A percentile compares a stretch with the other conserved stretches of the same genome.
Evolutionary conservation across 2,329 filamentous ascomycete genomes (phyloP).

Genomic region (Stachybotrys chartarum): DNA sequence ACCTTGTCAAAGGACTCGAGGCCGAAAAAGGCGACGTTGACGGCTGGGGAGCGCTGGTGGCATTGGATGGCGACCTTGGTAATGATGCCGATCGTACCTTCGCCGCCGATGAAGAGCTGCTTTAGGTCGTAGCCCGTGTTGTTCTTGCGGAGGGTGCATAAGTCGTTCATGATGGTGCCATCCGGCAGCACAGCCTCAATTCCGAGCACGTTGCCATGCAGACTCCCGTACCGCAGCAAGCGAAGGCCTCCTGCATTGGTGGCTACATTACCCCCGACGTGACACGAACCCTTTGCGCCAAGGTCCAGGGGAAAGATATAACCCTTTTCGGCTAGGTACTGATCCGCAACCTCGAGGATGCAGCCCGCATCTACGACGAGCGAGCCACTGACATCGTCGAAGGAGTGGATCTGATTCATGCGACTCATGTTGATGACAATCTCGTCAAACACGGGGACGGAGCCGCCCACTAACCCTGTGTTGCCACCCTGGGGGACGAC

Average conservation of each 20-base stretch:
- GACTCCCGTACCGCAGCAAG: constrained; percentile 83
- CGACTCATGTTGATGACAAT: constrained; percentile 86
- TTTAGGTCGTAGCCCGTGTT: constrained; percentile 98
- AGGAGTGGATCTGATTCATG: constrained; percentile 86
- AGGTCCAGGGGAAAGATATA: constrained; percentile 95
- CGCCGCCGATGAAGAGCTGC: constrained; percentile 91
- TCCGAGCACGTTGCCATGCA: constrained; percentile 89
- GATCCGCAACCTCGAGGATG: constrained; percentile 83
- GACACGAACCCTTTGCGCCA: constrained; percentile 95
- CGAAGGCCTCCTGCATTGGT: constrained; percentile 93
- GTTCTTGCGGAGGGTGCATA: constrained; percentile 88
- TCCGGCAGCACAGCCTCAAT: constrained; percentile 91
- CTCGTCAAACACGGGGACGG: constrained; percentile 95
- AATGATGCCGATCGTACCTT: constrained; percentile 92
- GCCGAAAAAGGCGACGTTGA: constrained; percentile 94
- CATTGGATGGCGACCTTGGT: constrained; percentile 86
- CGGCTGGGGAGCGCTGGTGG: constrained; percentile 76
- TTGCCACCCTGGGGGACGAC: constrained; percentile 97
- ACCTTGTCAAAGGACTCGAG: constrained; percentile 86
- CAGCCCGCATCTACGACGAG: constrained; percentile 86
- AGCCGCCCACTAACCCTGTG: constrained; percentile 90
- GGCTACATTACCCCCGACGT: constrained; percentile 91
- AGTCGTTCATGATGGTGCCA: constrained; percentile 84
- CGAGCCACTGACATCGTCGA: constrained; percentile 88
- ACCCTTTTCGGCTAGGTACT: constrained; percentile 71